Evolutionary conservation across 768 basidiomycete species (phyloP), one percentile per base, ranked within the genome.

Genomic region (Termitomyces bulborhizus): DNA sequence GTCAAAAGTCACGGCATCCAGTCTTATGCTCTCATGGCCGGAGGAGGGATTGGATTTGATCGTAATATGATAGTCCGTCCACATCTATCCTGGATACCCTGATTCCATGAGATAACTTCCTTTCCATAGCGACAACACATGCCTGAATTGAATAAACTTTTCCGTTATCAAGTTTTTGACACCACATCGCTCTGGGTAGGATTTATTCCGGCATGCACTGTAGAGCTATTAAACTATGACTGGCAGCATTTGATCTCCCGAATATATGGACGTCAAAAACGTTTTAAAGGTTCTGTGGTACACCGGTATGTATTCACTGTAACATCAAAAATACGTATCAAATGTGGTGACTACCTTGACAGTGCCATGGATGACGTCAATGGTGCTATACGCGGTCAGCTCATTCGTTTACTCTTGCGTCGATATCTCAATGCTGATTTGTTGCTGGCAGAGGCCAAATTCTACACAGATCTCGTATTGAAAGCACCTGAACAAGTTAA

Each of bases 21-120:
- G 2, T 46, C 29, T n/a, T 15, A 31, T 40, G 56, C 51, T 26
- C 24, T 53, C 21, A 57, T 57, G 56, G 56, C 56, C 8, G 51
- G 51, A 21, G 31, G 8, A 24, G 51, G 51, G 3, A 16, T 53
- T 8, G 51, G 39, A 15, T 57, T 36, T 9, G 56, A 53, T 29
- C 56, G 56, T 16, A 41, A 34, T 9, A 36, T 57, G 32, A 46
- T 57, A 34, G 56, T 57, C n/a, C 3, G 56, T 57, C 26, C 26
- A 6, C 16, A 29, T 18, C 43, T 5, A 40, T 9, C 11, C 6
- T 40, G 11, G 5, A 27, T 24, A 8, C 1, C 36, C 6, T n/a
- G 15, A 18, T 29, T n/a, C 1, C 32, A 32, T 16, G 15, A 21
- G 27, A 6, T 6, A 6, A 6, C 3, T 29, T 29, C 3, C 29